Evolutionary conservation across 202 grass and related monocot genomes (phyloP), one percentile per base, ranked within the genome.

Genomic region (Brachypodium distachyon): DNA sequence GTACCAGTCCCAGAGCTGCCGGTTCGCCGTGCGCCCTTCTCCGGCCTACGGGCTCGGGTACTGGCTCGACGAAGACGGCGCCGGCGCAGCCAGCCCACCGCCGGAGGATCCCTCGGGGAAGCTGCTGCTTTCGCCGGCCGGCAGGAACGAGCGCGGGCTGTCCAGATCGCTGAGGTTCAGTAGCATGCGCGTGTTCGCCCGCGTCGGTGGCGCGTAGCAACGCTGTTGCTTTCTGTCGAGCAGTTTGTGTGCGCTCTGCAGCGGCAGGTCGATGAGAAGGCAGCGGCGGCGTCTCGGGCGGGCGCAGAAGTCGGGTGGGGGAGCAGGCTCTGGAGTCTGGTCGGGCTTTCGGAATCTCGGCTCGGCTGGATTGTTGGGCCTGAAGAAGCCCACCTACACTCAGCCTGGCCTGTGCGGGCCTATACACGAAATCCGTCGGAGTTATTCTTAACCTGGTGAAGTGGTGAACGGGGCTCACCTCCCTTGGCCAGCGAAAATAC

Each of bases 1-100:
- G 28, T 38, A 56, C 29, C 73, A 6, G 9, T 52, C 63, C 0
- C 85, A 82, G 49, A 82, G 85, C 73, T 87, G 85, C 67, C 67
- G 74, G 8, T 87, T 82, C 33, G 39, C 21, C 26, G 79, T 58
- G 65, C 12, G 38, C 23, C 54, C 65, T 36, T 74, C 61, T 38
- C 43, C 27, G 16, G 4, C 11, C 2, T 9, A 69, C 27, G 66
- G 48, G 42, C 25, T 69, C 17, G 66, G 17, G 3, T 28, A 65
- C 29, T 1, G 11, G 22, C 33, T 4, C 56, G 10, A 33, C 13
- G 63, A 18, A 36, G 47, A 22, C 32, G 10, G 14, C 18, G 6
- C 17, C 18, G 28, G 27, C 25, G 41, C 3, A 12, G 18, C 7
- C 31, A 31, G 34, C 19, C n/a, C 22, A 4, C 8, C 37, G 37